These are phyloP conservation scores for Sporopachydermia lactativora DNA, from an alignment of 805 yeast genomes.

Conservation along the genomic window DNA sequence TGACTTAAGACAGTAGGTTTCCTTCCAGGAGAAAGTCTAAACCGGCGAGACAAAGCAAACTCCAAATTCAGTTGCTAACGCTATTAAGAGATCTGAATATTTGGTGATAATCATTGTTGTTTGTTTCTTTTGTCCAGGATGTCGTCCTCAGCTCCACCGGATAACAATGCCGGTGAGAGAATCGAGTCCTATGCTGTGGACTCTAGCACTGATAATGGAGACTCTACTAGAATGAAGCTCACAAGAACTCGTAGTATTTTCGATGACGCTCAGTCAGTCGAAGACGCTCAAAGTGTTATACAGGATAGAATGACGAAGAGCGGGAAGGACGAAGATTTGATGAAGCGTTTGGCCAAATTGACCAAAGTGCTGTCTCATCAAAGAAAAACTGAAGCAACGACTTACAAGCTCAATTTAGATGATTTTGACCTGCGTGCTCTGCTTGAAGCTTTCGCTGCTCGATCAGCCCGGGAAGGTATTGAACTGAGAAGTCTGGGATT, in stretches of 20 bases:
- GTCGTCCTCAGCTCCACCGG: too few relatives aligned
- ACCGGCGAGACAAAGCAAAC: too few relatives aligned
- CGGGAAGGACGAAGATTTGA: neutral
- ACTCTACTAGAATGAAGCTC: too few relatives aligned
- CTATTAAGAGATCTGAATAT: too few relatives aligned
- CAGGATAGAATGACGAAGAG: neutral
- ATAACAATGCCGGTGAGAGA: too few relatives aligned
- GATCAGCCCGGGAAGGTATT: conserved; percentile 17
- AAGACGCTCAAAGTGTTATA: neutral
- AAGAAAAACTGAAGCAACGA: conserved; percentile 16
- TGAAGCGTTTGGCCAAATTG: neutral
- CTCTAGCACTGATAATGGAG: too few relatives aligned
- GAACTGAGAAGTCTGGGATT: conserved; percentile 21
- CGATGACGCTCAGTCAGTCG: conserved; percentile 1
- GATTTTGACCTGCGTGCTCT: conserved; percentile 17
- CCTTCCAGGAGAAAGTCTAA: too few relatives aligned
- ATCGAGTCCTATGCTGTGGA: too few relatives aligned
- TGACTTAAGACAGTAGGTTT: too few relatives aligned
- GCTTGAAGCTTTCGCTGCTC: conserved; percentile 12
- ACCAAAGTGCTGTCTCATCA: neutral
- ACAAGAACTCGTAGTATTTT: neutral
- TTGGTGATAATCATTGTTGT: too few relatives aligned
- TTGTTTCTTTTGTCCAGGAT: too few relatives aligned
- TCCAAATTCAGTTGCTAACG: too few relatives aligned
- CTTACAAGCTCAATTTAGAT: conserved; percentile 17